Conservation (phyloP, 2,329 filamentous ascomycete species). For the Hypoxylon sp. region DNA sequence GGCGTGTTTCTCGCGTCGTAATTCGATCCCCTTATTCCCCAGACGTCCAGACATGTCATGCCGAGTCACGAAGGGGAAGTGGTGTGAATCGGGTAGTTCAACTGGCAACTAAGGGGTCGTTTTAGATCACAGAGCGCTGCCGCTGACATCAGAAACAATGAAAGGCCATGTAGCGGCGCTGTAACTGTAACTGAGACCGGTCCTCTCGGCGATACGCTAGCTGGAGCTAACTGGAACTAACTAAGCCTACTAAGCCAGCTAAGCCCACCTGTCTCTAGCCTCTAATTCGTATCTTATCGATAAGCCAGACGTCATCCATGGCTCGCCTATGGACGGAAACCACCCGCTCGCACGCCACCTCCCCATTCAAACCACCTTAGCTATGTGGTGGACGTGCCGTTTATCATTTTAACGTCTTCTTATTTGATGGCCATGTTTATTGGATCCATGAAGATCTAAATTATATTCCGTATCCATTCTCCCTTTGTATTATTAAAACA, state of each 20-base stretch:
- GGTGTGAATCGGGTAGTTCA: conserved; percentile 15
- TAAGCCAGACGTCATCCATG: conserved; percentile 34
- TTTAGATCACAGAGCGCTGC: conserved; percentile 22
- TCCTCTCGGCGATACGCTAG: conserved; percentile 14
- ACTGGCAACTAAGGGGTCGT: conserved; percentile 13
- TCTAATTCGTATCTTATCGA: conserved; percentile 34
- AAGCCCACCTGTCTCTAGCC: neutral
- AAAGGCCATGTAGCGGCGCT: conserved; percentile 15
- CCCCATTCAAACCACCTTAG: neutral
- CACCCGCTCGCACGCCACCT: conserved; percentile 19
- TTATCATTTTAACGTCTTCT: conserved; percentile 1
- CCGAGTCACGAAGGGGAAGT: conserved; percentile 9
- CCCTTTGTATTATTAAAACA: conserved; percentile 4
- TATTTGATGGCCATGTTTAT: neutral
- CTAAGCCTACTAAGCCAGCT: neutral
- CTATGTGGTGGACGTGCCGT: neutral
- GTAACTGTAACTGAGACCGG: neutral
- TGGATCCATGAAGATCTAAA: neutral
- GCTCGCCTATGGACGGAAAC: conserved; percentile 2
- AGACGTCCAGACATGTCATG: conserved; percentile 16
- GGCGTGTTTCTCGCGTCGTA: conserved; percentile 4
- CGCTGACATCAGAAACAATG: conserved; percentile 38
- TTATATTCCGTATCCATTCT: neutral
- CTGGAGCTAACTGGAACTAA: conserved; percentile 2
- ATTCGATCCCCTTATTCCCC: conserved; percentile 9